Evolutionary conservation across 2,329 filamentous ascomycete species (phyloP).

Genomic region (Plectosphaerella sp.): DNA sequence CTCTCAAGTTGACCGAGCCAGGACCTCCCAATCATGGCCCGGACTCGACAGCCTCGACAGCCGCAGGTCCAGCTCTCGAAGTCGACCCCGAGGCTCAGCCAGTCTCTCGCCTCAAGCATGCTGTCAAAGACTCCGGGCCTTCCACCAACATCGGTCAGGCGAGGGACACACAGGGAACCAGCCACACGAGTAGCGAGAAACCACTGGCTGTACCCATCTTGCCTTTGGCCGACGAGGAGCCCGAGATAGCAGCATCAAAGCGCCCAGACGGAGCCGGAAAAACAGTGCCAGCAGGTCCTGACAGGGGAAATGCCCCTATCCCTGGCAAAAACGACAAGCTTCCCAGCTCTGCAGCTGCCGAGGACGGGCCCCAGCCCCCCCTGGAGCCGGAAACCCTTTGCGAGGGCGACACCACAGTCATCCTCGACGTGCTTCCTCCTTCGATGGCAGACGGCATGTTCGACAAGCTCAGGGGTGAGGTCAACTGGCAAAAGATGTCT

Average conservation of each 20-base stretch:
- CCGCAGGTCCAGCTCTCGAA: constrained; percentile 3
- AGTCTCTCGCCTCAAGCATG: neutral
- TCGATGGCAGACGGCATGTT: constrained; percentile 59
- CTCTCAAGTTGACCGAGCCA: constrained; percentile 5
- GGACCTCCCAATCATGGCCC: neutral
- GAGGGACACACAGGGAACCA: too few species aligned
- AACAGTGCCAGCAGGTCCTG: neutral
- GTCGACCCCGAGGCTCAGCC: constrained; percentile 8
- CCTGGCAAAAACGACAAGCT: too few species aligned
- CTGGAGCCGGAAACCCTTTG: constrained; percentile 45
- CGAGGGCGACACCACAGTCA: constrained; percentile 75
- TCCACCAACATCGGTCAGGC: too few species aligned
- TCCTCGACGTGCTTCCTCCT: constrained; percentile 63
- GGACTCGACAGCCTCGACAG: neutral
- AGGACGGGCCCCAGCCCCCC: too few species aligned
- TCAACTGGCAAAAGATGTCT: constrained; percentile 87
- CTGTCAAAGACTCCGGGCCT: too few species aligned
- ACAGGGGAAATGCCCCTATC: too few species aligned
- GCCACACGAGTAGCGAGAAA: too few species aligned
- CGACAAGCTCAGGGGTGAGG: constrained; percentile 64
- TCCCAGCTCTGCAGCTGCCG: too few species aligned
- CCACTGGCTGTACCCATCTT: too few species aligned
- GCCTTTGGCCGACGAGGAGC: neutral
- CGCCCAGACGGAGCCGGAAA: neutral
- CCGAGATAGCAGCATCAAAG: neutral